Conservation (phyloP, 78 protist genomes). For the Guillardia theta region DNA sequence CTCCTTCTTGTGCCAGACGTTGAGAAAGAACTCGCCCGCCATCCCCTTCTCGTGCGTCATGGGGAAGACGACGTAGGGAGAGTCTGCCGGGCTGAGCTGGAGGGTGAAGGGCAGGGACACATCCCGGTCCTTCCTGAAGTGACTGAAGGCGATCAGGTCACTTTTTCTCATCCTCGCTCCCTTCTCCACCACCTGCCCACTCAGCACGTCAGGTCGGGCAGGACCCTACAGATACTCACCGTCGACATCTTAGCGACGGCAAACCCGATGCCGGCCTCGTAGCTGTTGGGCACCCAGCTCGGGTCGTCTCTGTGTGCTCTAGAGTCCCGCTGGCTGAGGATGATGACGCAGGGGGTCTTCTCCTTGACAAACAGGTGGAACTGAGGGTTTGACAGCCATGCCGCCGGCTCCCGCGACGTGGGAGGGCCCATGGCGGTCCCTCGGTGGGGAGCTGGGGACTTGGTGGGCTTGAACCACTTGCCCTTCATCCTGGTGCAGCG, state of each 20-base stretch:
- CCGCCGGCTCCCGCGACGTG: not conserved
- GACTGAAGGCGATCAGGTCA: not conserved
- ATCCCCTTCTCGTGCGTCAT: not conserved
- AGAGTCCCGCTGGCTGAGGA: not conserved
- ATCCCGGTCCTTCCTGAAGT: not conserved
- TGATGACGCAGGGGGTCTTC: not conserved
- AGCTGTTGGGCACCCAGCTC: not conserved
- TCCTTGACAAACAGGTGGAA: not conserved
- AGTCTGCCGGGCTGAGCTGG: not conserved
- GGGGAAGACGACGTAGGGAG: not conserved
- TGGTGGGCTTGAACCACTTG: too few relatives aligned
- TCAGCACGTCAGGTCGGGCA: not conserved
- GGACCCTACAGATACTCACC: not conserved
- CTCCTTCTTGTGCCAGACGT: not conserved
- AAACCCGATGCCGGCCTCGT: not conserved
- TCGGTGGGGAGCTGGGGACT: too few relatives aligned
- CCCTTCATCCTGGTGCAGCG: not conserved
- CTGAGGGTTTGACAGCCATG: not conserved
- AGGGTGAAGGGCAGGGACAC: conserved; percentile 10
- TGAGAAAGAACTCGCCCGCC: not conserved
- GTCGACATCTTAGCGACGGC: not conserved
- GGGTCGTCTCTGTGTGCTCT: not conserved
- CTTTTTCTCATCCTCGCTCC: not conserved
- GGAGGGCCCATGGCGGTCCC: too few relatives aligned
- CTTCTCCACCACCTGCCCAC: not conserved